These are phyloP conservation scores for Artemisia argyi DNA, from an alignment of 129 eudicot species.

Conservation along the genomic window DNA sequence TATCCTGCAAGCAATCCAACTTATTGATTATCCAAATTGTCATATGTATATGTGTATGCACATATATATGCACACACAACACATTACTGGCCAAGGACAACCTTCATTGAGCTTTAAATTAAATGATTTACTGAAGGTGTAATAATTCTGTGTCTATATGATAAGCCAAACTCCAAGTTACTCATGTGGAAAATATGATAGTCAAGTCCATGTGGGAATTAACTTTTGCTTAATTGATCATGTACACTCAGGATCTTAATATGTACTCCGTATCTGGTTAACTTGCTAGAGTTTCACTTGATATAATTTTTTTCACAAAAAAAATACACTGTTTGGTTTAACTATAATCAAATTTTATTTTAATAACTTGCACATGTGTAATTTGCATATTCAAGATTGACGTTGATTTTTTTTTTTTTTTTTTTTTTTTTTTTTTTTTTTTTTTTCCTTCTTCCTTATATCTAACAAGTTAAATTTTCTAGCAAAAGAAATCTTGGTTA, in stretches of 20 bases:
- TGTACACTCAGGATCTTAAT: too few species aligned
- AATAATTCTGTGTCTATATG: slow-evolving; percentile 18
- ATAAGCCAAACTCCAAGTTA: slow-evolving; percentile 13
- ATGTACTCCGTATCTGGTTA: too few species aligned
- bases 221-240: too few species aligned
- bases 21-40: slow-evolving; percentile 24
- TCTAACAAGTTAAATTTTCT: not conserved
- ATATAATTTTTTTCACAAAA: too few species aligned
- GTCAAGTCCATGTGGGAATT: too few species aligned
- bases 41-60: slow-evolving; percentile 13
- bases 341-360: too few species aligned
- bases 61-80: not conserved
- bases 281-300: too few species aligned
- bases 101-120: slow-evolving; percentile 22
- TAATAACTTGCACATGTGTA: too few species aligned
- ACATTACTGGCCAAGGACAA: slow-evolving; percentile 27
- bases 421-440: too few species aligned
- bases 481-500: not conserved
- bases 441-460: not conserved
- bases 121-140: slow-evolving; percentile 20
- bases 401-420: too few species aligned
- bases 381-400: too few species aligned
- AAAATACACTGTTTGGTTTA: too few species aligned
- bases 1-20: slow-evolving; percentile 38
- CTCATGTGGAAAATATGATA: not conserved